Conservation (phyloP, 257 asterid genomes). For the Lavandula angustifolia region DNA sequence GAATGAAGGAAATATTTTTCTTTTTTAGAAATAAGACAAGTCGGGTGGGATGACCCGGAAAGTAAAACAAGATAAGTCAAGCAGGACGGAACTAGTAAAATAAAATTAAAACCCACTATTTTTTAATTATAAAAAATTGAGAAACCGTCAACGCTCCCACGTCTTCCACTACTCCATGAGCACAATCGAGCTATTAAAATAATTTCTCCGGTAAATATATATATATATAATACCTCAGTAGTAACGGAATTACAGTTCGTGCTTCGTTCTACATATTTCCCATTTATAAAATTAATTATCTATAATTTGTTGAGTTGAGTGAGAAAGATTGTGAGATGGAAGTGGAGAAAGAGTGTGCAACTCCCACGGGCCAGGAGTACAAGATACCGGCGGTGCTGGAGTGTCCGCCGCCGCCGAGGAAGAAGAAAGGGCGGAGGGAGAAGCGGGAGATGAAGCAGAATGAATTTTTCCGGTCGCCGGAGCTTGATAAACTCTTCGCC, state of each 20-base stretch:
- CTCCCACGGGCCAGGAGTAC: conserved; percentile 58
- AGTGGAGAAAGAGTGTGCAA: conserved; percentile 54
- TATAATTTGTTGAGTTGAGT: not conserved
- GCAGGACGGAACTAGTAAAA: too few relatives aligned
- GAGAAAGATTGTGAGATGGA: conserved; percentile 34
- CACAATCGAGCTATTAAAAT: not conserved
- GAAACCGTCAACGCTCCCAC: conserved; percentile 33
- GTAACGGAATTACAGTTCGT: not conserved
- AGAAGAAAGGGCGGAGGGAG: conserved; percentile 33
- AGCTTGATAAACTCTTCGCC: conserved; percentile 49
- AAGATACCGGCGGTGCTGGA: conserved; percentile 47
- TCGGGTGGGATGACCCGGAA: too few relatives aligned
- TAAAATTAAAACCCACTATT: not conserved
- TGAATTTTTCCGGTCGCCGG: conserved; percentile 57
- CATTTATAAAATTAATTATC: too few relatives aligned
- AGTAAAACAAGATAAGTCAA: too few relatives aligned
- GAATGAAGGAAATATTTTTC: too few relatives aligned
- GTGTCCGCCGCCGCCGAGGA: conserved; percentile 75
- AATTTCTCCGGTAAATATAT: conserved; percentile 10
- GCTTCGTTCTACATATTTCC: too few relatives aligned
- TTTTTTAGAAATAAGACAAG: too few relatives aligned
- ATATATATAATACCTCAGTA: conserved; percentile 21
- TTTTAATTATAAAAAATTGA: not conserved
- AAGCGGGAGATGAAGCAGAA: conserved; percentile 40
- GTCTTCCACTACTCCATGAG: conserved; percentile 22